Conservation (phyloP, 164 flowering plant genomes). For the Magnolia officinalis region DNA sequence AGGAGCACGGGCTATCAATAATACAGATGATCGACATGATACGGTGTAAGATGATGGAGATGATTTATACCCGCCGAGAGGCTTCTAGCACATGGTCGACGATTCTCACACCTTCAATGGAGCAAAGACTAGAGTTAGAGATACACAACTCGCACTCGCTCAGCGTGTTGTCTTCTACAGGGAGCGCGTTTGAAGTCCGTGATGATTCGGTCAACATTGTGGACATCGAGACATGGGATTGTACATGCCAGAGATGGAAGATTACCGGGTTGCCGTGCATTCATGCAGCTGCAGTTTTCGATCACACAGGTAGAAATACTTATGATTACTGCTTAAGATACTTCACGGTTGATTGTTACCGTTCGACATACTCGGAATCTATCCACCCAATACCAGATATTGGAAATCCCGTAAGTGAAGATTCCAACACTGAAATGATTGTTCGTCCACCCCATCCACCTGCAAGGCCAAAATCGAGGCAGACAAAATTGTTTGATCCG, state of each 20-base stretch:
- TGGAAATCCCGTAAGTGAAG: slow-evolving; percentile 19
- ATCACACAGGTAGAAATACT: slow-evolving; percentile 25
- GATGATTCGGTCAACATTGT: slow-evolving; percentile 35
- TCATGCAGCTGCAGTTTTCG: slow-evolving; percentile 65
- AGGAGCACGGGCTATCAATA: slow-evolving; percentile 4
- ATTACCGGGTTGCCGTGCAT: slow-evolving; percentile 53
- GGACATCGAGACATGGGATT: slow-evolving; percentile 38
- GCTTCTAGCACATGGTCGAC: slow-evolving; percentile 37
- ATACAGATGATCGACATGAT: slow-evolving; percentile 5
- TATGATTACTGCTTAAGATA: slow-evolving; percentile 51
- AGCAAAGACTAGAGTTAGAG: slow-evolving; percentile 41
- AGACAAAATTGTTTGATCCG: slow-evolving; percentile 9
- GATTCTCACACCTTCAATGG: slow-evolving; percentile 48
- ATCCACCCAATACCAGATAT: slow-evolving; percentile 37
- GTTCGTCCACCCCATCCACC: slow-evolving; percentile 37
- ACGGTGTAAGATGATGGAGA: slow-evolving; percentile 12
- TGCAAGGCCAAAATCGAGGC: slow-evolving; percentile 24
- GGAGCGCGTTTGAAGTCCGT: slow-evolving; percentile 50
- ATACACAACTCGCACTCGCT: slow-evolving; percentile 30
- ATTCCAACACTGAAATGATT: slow-evolving; percentile 20
- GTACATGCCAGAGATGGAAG: slow-evolving; percentile 58
- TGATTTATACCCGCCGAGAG: slow-evolving; percentile 5
- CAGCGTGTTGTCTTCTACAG: slow-evolving; percentile 48
- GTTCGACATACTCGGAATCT: slow-evolving; percentile 38
- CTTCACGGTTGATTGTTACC: slow-evolving; percentile 40